A percentile compares a stretch with the other conserved stretches of the same genome.
phyloP scores from a whole-genome alignment of 75 land plant species.

The Pinus albicaulis region DNA sequence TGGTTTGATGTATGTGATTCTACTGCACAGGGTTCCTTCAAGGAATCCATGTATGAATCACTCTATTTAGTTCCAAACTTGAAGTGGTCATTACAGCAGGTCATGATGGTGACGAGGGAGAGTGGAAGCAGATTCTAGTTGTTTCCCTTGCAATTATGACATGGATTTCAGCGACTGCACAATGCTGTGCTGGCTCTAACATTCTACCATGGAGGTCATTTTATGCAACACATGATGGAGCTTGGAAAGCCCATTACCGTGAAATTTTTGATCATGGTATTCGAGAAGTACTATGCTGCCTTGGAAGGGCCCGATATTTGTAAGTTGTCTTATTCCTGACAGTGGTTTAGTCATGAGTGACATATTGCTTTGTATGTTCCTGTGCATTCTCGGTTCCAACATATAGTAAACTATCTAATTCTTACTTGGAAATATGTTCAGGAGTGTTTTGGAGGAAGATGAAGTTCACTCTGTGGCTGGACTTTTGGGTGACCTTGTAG shows the following conservation, averaged over 20 bases:
- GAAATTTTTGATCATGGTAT: conserved; percentile 93
- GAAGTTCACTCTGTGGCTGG: conserved; percentile 83
- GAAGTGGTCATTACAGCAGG: conserved; percentile 17
- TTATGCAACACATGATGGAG: conserved; percentile 68
- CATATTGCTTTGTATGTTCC: conserved; percentile 2
- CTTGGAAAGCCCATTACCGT: conserved; percentile 87
- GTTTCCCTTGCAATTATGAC: conserved; percentile 31
- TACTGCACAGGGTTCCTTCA: neutral
- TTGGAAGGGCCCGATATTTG: conserved; percentile 84
- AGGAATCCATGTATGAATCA: conserved; percentile 1
- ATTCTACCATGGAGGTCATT: conserved; percentile 81
- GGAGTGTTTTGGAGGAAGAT: conserved; percentile 77
- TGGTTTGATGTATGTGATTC: neutral
- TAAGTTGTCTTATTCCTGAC: conserved; percentile 21
- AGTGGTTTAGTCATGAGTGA: neutral
- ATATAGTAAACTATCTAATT: neutral
- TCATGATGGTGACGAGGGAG: conserved; percentile 12
- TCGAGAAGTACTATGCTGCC: conserved; percentile 83
- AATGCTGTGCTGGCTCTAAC: conserved; percentile 76
- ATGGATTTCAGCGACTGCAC: conserved; percentile 50
- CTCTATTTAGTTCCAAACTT: neutral
- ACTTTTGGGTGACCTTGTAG: conserved; percentile 81
- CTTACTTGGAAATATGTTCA: conserved; percentile 12
- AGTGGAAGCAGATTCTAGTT: conserved; percentile 39
- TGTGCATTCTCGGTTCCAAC: neutral